Evolutionary conservation across 2,329 filamentous ascomycete genomes (phyloP).

Genomic region (Geosmithia flava): DNA sequence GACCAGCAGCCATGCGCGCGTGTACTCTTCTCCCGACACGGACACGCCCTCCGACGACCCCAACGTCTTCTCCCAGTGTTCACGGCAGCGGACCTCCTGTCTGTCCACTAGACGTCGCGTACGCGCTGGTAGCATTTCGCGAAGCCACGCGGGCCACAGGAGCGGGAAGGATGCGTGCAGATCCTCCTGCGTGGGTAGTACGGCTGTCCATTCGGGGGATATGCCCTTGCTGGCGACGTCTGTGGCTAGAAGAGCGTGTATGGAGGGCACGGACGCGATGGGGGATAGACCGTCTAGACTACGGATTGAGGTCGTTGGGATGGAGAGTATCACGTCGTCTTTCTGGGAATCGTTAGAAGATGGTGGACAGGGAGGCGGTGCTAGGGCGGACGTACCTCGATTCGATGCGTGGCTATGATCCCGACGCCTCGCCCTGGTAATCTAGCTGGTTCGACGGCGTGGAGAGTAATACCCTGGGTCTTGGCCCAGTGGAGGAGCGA

Average conservation of each 20-base stretch:
- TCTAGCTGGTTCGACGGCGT: conserved; percentile 49
- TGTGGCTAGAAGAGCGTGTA: conserved; percentile 63
- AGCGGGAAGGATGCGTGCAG: conserved; percentile 31
- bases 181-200: conserved; percentile 53
- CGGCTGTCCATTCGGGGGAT: conserved; percentile 47
- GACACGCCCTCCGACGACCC: conserved; percentile 13
- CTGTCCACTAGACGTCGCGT: conserved; percentile 33
- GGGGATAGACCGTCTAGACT: conserved; percentile 45
- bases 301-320: conserved; percentile 53
- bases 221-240: conserved; percentile 46
- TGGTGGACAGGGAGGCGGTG: too few species aligned
- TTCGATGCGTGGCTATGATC: conserved; percentile 50
- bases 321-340: conserved; percentile 47
- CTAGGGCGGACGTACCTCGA: too few species aligned
- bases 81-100: conserved; percentile 32
- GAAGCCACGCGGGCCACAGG: conserved; percentile 32
- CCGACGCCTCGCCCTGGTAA: conserved; percentile 63
- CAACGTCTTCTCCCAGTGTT: conserved; percentile 19
- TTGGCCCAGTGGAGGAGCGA: not conserved
- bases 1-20: conserved; percentile 38
- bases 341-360: too few species aligned
- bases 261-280: conserved; percentile 25
- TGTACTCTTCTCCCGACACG: conserved; percentile 21
- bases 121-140: conserved; percentile 29
- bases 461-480: conserved; percentile 23